A percentile compares a stretch with the other conserved stretches of the same genome.
Evolutionary conservation across 2,329 filamentous ascomycete species (phyloP).

Genomic region (Lecanoromycetidae sp.): DNA sequence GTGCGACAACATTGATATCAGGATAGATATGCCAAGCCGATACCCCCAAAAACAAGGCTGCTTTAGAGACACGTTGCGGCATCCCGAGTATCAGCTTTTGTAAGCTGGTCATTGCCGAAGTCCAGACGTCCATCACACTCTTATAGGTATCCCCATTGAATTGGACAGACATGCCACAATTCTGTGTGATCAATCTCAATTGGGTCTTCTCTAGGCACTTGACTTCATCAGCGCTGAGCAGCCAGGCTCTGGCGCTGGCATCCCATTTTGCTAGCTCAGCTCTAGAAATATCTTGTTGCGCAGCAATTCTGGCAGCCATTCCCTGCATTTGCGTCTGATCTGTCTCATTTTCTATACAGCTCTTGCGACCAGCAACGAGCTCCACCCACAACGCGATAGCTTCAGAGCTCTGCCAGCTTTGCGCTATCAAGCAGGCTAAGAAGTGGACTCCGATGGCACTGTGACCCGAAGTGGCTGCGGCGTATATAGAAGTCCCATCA

Average conservation of each 20-base stretch:
- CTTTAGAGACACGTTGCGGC: conserved; percentile 20
- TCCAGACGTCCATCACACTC: conserved; percentile 25
- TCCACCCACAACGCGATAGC: conserved; percentile 26
- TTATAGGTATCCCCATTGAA: conserved; percentile 19
- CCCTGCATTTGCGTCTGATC: neutral
- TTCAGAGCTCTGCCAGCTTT: conserved; percentile 19
- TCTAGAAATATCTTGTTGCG: conserved; percentile 1
- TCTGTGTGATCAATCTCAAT: conserved; percentile 23
- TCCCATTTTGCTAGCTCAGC: conserved; percentile 28
- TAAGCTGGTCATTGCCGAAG: conserved; percentile 20
- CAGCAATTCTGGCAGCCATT: neutral
- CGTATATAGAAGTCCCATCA: conserved; percentile 20
- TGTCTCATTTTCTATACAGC: neutral
- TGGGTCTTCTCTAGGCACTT: conserved; percentile 22
- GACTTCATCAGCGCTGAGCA: conserved; percentile 24
- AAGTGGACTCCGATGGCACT: conserved; percentile 25
- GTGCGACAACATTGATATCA: conserved; percentile 44
- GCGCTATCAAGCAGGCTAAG: conserved; percentile 25
- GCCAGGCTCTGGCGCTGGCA: conserved; percentile 29
- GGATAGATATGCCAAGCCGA: conserved; percentile 29
- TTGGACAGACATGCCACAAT: conserved; percentile 22
- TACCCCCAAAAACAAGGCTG: conserved; percentile 24
- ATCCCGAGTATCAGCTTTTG: conserved; percentile 23
- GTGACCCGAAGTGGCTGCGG: conserved; percentile 22
- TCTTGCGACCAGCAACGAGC: conserved; percentile 16